A percentile compares a stretch with the other conserved stretches of the same genome.
Evolutionary conservation across 1,284 basidiomycete species (phyloP).

Genomic region (Pseudozyma hubeiensis): DNA sequence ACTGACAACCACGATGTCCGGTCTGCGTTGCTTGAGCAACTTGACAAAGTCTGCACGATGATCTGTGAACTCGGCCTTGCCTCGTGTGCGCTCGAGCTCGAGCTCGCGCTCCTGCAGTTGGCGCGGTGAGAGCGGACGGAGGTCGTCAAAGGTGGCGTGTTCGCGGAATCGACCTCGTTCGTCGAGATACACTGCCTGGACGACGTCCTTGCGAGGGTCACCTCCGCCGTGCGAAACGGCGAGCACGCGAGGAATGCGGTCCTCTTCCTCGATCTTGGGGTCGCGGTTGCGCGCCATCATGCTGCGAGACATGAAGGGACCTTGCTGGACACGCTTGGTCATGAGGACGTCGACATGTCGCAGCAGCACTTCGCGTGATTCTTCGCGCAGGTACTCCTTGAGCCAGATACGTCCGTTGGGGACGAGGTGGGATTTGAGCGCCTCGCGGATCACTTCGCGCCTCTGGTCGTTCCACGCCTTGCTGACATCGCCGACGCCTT

Average conservation of each 20-base stretch:
- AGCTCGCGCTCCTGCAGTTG: slow-evolving; percentile 71
- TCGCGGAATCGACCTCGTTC: slow-evolving; percentile 88
- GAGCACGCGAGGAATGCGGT: slow-evolving; percentile 84
- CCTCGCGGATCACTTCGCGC: slow-evolving; percentile 80
- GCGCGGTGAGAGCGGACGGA: slow-evolving; percentile 52
- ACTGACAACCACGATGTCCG: slow-evolving; percentile 88
- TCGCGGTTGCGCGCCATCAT: slow-evolving; percentile 60
- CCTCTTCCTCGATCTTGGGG: slow-evolving; percentile 73
- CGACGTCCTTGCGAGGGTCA: slow-evolving; percentile 88
- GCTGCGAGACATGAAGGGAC: slow-evolving; percentile 76
- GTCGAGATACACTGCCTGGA: slow-evolving; percentile 86
- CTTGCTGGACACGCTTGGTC: slow-evolving; percentile 71
- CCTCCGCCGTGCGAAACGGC: slow-evolving; percentile 95
- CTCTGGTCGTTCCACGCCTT: slow-evolving; percentile 94
- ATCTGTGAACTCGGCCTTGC: slow-evolving; percentile 72
- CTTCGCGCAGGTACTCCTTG: slow-evolving; percentile 87
- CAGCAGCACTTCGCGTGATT: slow-evolving; percentile 79
- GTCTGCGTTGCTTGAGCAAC: slow-evolving; percentile 82
- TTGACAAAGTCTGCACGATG: slow-evolving; percentile 77
- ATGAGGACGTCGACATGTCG: slow-evolving; percentile 57
- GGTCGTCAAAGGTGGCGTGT: slow-evolving; percentile 84
- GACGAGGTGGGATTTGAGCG: slow-evolving; percentile 81
- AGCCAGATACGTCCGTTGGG: slow-evolving; percentile 87
- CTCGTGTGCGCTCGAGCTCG: slow-evolving; percentile 70
- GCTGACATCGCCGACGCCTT: slow-evolving; percentile 84